Base-by-base conservation (phyloP, 2,329 filamentous ascomycete species). In the Exophiala spinifera region DNA sequence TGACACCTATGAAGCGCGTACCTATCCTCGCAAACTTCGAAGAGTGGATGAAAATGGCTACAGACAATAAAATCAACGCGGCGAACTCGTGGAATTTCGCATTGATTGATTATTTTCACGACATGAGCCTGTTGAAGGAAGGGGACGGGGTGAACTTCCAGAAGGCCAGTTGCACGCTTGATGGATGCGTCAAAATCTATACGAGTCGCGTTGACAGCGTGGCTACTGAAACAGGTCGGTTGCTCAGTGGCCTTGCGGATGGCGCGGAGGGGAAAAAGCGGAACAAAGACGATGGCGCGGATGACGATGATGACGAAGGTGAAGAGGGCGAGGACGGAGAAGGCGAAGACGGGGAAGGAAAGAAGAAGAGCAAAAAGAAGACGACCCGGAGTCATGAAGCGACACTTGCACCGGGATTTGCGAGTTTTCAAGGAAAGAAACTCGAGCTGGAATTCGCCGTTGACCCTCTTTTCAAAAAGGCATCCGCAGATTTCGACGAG, bases 1-100 rank as follows among this genome's bases (percentile, higher is more conserved):
- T 62, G 19, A 61, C 61, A 20, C 62, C 62, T n/a, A 62, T 61
- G 51, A 64, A 64, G 45, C 59, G 62, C 36, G 62, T 64, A 31
- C 94, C 94, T 1, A 88, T 99, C 64, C 78, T 99, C 51, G 94
- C 94, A 67, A 99, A 99, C 73, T 99, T 97, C 66, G 94, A 99
- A 71, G 94, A 99, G 70, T 97, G 92, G 94, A 97, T 99, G 91
- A 99, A 97, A 79, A 95, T 99, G 91, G 94, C 94, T 1, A 97
- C 94, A 14, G 94, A 99, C 76, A 99, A 99, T 76, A 94, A 94
- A 74, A 99, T 99, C 79, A 99, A 97, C 70, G 92, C 94, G 46
- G 85, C 87, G 56, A 99, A 99, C 72, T 96, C 91, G 25, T 99
- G 94, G 94, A 97, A 97, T 72, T 97, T 99, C 74, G 94, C 94